phyloP scores from a whole-genome alignment of 2,329 filamentous ascomycete species.

The Curvularia lunata region DNA sequence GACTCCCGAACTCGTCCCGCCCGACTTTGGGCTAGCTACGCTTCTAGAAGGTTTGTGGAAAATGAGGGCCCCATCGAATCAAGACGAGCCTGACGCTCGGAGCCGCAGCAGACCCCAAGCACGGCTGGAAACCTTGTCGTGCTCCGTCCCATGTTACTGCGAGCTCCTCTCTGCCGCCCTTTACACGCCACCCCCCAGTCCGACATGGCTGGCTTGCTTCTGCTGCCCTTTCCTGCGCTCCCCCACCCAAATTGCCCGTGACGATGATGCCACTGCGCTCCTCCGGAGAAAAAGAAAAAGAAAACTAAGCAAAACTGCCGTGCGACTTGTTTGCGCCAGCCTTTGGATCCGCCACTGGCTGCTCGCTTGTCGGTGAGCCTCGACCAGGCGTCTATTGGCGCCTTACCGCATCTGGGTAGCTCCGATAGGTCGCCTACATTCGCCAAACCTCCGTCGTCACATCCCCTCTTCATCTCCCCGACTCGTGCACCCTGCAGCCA shows the following conservation, averaged over 20 bases:
- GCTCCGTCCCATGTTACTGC: conserved; percentile 9
- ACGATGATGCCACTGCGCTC: conserved; percentile 5
- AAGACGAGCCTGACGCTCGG: conserved; percentile 23
- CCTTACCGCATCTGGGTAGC: conserved; percentile 24
- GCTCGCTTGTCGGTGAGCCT: conserved; percentile 11
- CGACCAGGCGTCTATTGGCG: conserved; percentile 17
- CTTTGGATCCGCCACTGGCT: conserved; percentile 17
- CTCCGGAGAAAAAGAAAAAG: not conserved
- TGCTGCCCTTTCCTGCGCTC: conserved; percentile 6
- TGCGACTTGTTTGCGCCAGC: conserved; percentile 6
- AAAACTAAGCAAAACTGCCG: conserved; percentile 21
- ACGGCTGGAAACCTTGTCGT: conserved; percentile 35
- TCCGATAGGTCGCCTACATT: conserved; percentile 19
- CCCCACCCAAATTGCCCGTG: not conserved
- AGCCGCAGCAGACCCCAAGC: conserved; percentile 22
- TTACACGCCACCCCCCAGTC: not conserved
- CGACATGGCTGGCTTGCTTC: conserved; percentile 4
- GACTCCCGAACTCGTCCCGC: conserved; percentile 36
- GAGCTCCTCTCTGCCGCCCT: conserved; percentile 11
- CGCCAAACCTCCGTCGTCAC: conserved; percentile 39
- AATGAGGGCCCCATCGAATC: conserved; percentile 37
- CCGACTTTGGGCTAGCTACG: conserved; percentile 36
- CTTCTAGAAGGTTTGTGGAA: conserved; percentile 50
- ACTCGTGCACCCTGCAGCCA: conserved; percentile 36
- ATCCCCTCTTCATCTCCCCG: conserved; percentile 47